phyloP scores from a whole-genome alignment of 2,329 filamentous ascomycete genomes.

The Trichothecium sympodiale region DNA sequence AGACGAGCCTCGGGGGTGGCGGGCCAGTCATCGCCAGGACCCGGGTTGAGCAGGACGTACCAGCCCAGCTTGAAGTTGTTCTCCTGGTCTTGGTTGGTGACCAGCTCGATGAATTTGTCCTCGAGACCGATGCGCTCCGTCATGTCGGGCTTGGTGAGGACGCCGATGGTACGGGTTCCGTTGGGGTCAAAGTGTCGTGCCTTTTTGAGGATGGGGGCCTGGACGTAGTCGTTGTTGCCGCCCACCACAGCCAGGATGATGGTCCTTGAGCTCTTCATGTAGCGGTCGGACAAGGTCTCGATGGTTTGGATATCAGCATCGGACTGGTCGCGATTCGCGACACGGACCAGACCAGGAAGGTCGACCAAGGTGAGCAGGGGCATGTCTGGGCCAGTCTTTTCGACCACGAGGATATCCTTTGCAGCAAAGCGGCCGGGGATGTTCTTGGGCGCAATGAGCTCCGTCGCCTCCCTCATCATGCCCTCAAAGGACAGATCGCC shows the following conservation, averaged over 20 bases:
- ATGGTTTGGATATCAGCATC: constrained; percentile 41
- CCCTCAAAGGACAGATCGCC: constrained; percentile 33
- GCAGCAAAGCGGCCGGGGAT: constrained; percentile 39
- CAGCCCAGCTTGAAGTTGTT: constrained; percentile 41
- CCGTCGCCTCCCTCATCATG: constrained; percentile 39
- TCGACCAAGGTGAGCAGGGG: constrained; percentile 51
- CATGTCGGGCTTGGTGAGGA: constrained; percentile 41
- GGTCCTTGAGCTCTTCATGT: constrained; percentile 44
- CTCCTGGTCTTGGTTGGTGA: constrained; percentile 36
- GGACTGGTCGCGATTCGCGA: constrained; percentile 41
- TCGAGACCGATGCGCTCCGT: constrained; percentile 41
- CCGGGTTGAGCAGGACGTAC: constrained; percentile 40
- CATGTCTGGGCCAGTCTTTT: constrained; percentile 47
- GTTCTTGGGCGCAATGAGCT: constrained; percentile 38
- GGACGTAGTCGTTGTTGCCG: constrained; percentile 43
- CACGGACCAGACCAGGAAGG: constrained; percentile 46
- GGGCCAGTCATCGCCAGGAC: constrained; percentile 31
- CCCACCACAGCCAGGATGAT: constrained; percentile 45
- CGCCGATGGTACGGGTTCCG: constrained; percentile 37
- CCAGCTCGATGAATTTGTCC: constrained; percentile 42
- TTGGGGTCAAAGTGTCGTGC: constrained; percentile 37
- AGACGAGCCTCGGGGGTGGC: constrained; percentile 28
- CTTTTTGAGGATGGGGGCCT: constrained; percentile 39
- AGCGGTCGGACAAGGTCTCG: constrained; percentile 36
- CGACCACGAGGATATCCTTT: constrained; percentile 43